phyloP scores from a whole-genome alignment of 2,329 filamentous ascomycete genomes.

The Pseudogymnoascus sp. region DNA sequence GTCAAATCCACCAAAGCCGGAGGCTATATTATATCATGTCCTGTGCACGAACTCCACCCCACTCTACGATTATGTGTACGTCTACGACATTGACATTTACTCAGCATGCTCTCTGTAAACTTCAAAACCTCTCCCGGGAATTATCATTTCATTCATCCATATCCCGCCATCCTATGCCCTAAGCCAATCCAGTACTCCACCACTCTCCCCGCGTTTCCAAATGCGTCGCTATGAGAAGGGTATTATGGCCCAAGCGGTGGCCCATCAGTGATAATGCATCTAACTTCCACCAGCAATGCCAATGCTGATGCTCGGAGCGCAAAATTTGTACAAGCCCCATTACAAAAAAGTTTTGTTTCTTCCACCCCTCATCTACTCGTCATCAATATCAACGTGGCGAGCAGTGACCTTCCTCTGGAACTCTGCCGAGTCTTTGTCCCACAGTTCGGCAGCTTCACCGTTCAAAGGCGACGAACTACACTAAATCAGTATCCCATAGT shows the following conservation, averaged over 20 bases:
- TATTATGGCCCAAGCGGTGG: conserved; percentile 8
- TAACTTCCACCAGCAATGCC: not conserved
- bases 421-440: conserved; percentile 79
- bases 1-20: not conserved
- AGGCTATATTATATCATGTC: not conserved
- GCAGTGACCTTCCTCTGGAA: conserved; percentile 70
- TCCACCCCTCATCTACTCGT: conserved; percentile 38
- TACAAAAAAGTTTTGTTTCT: not conserved
- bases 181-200: conserved; percentile 6
- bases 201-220: not conserved
- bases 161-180: not conserved
- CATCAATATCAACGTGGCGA: conserved; percentile 55
- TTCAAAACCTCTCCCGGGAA: not conserved
- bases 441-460: conserved; percentile 89
- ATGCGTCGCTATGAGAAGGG: conserved; percentile 5
- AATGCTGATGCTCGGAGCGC: not conserved
- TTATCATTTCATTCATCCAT: conserved; percentile 2
- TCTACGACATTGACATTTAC: not conserved
- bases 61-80: not conserved
- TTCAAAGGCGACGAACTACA: conserved; percentile 83
- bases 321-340: conserved; percentile 20
- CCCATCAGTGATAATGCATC: conserved; percentile 8
- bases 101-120: not conserved
- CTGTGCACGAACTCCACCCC: not conserved
- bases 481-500: conserved; percentile 17